phyloP scores from a whole-genome alignment of 345 rosid species.

The Eucalyptus pauciflora region DNA sequence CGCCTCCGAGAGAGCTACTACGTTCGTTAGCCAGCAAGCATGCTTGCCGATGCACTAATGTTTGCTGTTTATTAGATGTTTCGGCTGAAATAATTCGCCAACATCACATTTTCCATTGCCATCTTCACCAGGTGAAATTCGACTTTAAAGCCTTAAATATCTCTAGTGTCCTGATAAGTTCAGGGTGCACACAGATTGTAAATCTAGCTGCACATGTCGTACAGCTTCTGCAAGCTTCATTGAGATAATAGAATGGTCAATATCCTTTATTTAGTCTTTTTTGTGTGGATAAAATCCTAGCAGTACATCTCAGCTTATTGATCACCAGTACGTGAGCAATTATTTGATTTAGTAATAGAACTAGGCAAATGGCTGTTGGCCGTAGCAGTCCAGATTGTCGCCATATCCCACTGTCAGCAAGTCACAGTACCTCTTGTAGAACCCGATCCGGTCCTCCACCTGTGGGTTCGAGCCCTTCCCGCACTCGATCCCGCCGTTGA shows the following conservation, averaged over 20 bases:
- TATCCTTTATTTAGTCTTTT: neutral
- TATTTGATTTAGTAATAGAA: neutral
- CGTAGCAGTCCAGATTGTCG: neutral
- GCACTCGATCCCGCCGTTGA: conserved; percentile 1
- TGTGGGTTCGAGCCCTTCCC: neutral
- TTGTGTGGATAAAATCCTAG: neutral
- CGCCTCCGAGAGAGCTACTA: neutral
- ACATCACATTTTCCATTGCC: neutral
- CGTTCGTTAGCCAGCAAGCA: neutral
- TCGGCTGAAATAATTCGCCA: neutral
- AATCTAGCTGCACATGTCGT: neutral
- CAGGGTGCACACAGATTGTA: neutral
- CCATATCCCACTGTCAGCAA: neutral
- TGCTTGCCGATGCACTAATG: neutral
- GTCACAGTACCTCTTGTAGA: conserved; percentile 5
- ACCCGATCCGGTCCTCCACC: conserved; percentile 4
- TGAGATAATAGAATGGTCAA: neutral
- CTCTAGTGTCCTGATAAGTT: neutral
- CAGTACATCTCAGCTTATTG: neutral
- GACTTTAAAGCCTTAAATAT: neutral
- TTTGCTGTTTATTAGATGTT: neutral
- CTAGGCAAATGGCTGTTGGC: neutral
- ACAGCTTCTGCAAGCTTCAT: neutral
- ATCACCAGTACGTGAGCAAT: neutral
- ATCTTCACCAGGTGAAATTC: neutral